Base-by-base conservation (phyloP, 208 protist genomes). In the Crithidia acanthocephali region DNA sequence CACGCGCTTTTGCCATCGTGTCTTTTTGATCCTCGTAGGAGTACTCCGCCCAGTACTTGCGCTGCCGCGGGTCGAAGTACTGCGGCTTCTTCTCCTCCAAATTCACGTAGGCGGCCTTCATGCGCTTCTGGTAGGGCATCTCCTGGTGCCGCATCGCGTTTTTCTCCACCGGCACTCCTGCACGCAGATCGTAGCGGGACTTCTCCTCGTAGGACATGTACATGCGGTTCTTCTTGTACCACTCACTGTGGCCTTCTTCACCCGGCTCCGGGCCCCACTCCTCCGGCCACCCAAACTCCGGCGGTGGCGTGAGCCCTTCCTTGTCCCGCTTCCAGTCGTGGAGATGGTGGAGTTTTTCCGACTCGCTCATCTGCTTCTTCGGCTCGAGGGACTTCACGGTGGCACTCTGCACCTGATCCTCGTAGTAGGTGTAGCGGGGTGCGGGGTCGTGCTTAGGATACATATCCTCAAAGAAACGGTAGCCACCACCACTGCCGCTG, bases 171-270 rank as follows among this genome's bases (percentile, higher is more conserved):
- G 91, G 91, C 33, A 96, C 91, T 1, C 91, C 88, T 6, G 68
- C 68, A 28, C 91, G 85, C 25, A 96, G 56, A 64, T 94, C 86
- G 58, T 90, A 94, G 66, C 88, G 87, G 15, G 81, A 81, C 69
- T 94, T 94, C 32, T 96, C 91, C 70, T 96, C 91, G 60, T 94
- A 93, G 27, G 86, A 93, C 91, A 96, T 96, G 79, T 93, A 96
- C 88, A 93, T 92, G 35, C 91, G 84, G 48, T 92, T 89, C 74
- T 96, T 96, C 73, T 93, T 88, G 83, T 96, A 96, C 81, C 85
- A 96, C 59, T 82, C 79, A 32, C 76, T 93, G 71, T 96, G 91
- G 8, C 91, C 91, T 52, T 94, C 88, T 42, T 94, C 88, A 16
- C 91, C 91, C 9, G 91, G 91, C 66, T 93, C 86, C 30, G 91